Evolutionary conservation across 805 yeast species (phyloP).

Genomic region (Millerozyma miso): DNA sequence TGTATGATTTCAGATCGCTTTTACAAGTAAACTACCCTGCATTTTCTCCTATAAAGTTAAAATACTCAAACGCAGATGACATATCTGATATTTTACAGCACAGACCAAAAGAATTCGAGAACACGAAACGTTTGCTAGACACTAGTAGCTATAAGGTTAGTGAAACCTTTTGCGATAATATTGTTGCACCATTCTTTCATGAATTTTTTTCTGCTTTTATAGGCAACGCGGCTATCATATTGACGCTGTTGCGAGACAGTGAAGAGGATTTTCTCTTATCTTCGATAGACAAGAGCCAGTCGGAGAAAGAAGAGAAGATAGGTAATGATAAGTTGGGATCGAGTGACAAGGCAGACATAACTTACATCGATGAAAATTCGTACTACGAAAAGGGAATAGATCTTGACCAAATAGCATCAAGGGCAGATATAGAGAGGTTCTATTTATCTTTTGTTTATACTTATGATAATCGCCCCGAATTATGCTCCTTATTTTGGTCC

Average conservation of each 20-base stretch:
- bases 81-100: conserved; percentile 23
- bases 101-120: conserved; percentile 19
- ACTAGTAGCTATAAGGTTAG: conserved; percentile 15
- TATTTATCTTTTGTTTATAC: conserved; percentile 70
- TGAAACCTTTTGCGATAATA: conserved; percentile 19
- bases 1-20: conserved; percentile 63
- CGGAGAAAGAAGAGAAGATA: conserved; percentile 5
- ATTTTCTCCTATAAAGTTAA: conserved; percentile 47
- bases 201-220: conserved; percentile 53
- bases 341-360: conserved; percentile 7
- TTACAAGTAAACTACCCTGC: conserved; percentile 65
- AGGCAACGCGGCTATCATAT: conserved; percentile 58
- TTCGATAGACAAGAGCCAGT: conserved; percentile 22
- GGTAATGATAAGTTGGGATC: conserved; percentile 1
- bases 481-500: conserved; percentile 62
- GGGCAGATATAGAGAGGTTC: conserved; percentile 85
- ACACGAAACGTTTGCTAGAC: conserved; percentile 31
- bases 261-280: conserved; percentile 72
- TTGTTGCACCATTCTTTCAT: conserved; percentile 42
- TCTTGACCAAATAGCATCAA: conserved; percentile 60
- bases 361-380: conserved; percentile 1
- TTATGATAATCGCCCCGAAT: conserved; percentile 56
- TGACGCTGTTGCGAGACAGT: conserved; percentile 64
- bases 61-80: conserved; percentile 42
- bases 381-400: conserved; percentile 28